Base-by-base conservation (phyloP, 306 rosid genomes). In the Vicia sativa region DNA sequence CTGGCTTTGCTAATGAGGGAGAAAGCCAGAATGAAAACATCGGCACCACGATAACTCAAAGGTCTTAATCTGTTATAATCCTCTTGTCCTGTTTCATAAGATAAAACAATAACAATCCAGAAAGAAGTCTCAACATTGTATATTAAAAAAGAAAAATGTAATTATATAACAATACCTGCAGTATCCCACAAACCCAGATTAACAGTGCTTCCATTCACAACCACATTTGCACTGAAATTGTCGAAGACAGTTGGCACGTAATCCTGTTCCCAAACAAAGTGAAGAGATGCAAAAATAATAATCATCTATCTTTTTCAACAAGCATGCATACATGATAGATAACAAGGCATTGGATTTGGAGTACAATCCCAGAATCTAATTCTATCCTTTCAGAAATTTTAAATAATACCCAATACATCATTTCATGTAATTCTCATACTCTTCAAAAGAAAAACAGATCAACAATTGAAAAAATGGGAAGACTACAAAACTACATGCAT, bases 181-280 rank as follows among this genome's bases (percentile, higher is more conserved):
- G 99, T 93, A 74, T 93, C 99, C 97, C 99, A 93, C 72, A 93
- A 82, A 43, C 99, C 99, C 72, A 93, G 85, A 79, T 93, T 93
- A 54, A 93, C 99, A 61, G 99, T 93, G 79, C 76, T 63, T 67
- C 99, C 99, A 79, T 93, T 90, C 73, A 93, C 99, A 70, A 93
- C 99, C 81, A 93, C 99, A 65, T 93, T 93, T 79, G 97, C 99
- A 61, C 97, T 93, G 79, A 93, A 93, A 84, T 93, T 93, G 96
- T 93, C 97, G 9, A 91, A 91, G 72, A 89, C 96, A 75, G 97
- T 91, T 53, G 97, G 97, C 83, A 91, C 97, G 60, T 88, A 91
- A 85, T 91, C 97, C 97, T 91, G 85, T 85, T 81, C 64, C 29
- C 78, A 84, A 77, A 16, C 71, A 78, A 64, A 75, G 53, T 66